Percentiles rank a stretch among this genome's conserved stretches.
Conservation (phyloP, 805 yeast species). For the Wickerhamiella hasegawae region DNA sequence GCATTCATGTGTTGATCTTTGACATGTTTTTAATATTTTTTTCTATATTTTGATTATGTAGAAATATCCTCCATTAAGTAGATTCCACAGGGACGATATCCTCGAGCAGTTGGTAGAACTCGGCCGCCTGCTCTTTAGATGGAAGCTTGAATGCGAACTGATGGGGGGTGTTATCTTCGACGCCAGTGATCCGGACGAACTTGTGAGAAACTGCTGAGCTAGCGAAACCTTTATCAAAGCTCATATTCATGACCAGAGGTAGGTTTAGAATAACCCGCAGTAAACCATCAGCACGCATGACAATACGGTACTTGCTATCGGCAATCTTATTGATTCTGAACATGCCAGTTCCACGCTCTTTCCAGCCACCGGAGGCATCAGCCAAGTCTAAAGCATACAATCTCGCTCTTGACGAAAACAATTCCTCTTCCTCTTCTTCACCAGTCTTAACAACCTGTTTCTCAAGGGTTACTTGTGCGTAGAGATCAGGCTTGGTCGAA, state of each 20-base stretch:
- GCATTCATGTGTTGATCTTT: slow-evolving; percentile 38
- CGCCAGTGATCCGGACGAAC: slow-evolving; percentile 57
- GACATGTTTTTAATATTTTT: too few species aligned
- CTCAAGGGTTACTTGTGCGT: slow-evolving; percentile 21
- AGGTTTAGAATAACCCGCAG: slow-evolving; percentile 68
- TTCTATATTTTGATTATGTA: too few species aligned
- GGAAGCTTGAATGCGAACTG: slow-evolving; percentile 74
- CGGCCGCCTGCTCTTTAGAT: slow-evolving; percentile 41
- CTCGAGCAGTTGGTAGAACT: slow-evolving; percentile 30
- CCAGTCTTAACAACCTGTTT: slow-evolving; percentile 50
- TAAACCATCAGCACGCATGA: slow-evolving; percentile 84
- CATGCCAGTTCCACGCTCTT: slow-evolving; percentile 82
- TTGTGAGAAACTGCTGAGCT: slow-evolving; percentile 75
- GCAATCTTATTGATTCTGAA: slow-evolving; percentile 52
- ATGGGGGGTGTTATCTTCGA: slow-evolving; percentile 50
- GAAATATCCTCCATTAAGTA: background rate
- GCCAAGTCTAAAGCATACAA: slow-evolving; percentile 59
- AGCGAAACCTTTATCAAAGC: slow-evolving; percentile 64
- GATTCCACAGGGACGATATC: too few species aligned
- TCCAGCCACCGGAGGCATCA: slow-evolving; percentile 69
- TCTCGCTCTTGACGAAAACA: slow-evolving; percentile 59
- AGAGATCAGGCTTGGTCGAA: slow-evolving; percentile 17
- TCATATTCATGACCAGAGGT: slow-evolving; percentile 45
- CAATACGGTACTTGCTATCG: slow-evolving; percentile 39
- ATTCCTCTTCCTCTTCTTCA: slow-evolving; percentile 67